Percentiles rank a stretch among this genome's conserved stretches.
Conservation (phyloP, 768 basidiomycete genomes). For the Gloeostereum incarnatum region DNA sequence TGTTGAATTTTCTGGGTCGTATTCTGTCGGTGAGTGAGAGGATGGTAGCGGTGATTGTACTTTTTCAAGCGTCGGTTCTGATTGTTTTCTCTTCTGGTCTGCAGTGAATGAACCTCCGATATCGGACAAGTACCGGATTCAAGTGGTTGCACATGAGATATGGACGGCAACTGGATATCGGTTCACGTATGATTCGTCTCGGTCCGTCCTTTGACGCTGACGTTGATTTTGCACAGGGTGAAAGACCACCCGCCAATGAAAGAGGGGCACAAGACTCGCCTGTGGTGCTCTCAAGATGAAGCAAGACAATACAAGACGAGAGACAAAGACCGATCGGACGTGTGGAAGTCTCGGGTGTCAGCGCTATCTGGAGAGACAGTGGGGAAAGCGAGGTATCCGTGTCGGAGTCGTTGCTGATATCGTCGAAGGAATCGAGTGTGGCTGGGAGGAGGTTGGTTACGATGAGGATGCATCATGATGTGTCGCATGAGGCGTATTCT, state of each 20-base stretch:
- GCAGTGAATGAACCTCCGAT: conserved; percentile 14
- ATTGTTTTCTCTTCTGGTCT: background rate
- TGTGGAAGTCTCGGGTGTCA: conserved; percentile 25
- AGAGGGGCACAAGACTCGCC: conserved; percentile 38
- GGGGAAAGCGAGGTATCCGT: conserved; percentile 32
- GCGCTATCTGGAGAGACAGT: conserved; percentile 23
- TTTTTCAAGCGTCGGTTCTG: background rate
- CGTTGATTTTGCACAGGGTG: conserved; percentile 19
- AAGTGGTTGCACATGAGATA: conserved; percentile 31
- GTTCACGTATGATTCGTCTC: conserved; percentile 30
- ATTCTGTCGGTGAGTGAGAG: conserved; percentile 20
- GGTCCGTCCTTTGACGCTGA: conserved; percentile 2
- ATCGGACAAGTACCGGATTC: conserved; percentile 30
- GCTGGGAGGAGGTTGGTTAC: conserved; percentile 17
- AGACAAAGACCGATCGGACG: conserved; percentile 16
- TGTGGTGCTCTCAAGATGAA: conserved; percentile 44
- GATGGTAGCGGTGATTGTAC: too few relatives aligned
- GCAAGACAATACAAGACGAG: conserved; percentile 29
- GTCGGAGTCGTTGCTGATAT: conserved; percentile 36
- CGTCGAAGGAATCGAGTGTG: conserved; percentile 27
- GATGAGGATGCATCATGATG: conserved; percentile 34
- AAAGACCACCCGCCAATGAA: conserved; percentile 40
- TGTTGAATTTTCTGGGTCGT: conserved; percentile 35
- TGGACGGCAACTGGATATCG: conserved; percentile 41
- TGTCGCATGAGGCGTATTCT: conserved; percentile 32